These are phyloP conservation scores for Teunomyces pallodes DNA, from an alignment of 805 yeast genomes.

Conservation along the genomic window DNA sequence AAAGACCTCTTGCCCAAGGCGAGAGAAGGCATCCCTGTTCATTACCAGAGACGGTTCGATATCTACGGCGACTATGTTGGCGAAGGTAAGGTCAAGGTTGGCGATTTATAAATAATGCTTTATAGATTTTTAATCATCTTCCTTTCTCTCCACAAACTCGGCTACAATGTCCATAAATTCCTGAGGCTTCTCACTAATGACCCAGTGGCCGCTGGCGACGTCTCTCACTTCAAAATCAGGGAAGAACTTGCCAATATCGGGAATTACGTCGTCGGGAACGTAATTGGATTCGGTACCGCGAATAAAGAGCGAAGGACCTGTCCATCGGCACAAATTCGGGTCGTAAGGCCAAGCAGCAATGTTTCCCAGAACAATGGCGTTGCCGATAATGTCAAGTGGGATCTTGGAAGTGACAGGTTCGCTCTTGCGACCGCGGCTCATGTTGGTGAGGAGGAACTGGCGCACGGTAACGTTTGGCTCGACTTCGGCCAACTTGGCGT, in stretches of 20 bases:
- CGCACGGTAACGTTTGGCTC: conserved; percentile 62
- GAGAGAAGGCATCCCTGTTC: conserved; percentile 41
- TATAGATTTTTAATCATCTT: conserved; percentile 19
- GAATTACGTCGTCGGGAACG: conserved; percentile 78
- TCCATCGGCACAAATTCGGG: conserved; percentile 50
- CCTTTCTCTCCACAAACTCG: conserved; percentile 57
- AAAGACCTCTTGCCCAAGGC: conserved; percentile 38
- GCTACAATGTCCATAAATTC: conserved; percentile 64
- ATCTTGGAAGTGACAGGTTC: conserved; percentile 52
- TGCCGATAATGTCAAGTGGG: conserved; percentile 69
- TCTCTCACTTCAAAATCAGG: conserved; percentile 75
- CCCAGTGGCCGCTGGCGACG: conserved; percentile 89
- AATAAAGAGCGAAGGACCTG: conserved; percentile 73
- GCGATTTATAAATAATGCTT: conserved; percentile 15
- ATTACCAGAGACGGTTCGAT: conserved; percentile 43
- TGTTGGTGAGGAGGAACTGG: conserved; percentile 75
- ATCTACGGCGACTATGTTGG: conserved; percentile 42
- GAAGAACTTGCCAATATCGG: conserved; percentile 70
- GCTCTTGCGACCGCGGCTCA: conserved; percentile 43
- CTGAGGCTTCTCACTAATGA: conserved; percentile 79
- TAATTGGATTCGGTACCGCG: conserved; percentile 76
- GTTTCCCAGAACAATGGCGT: conserved; percentile 59
- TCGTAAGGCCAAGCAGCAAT: conserved; percentile 79
- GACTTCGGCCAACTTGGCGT: conserved; percentile 55
- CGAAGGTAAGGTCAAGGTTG: conserved; percentile 26